Evolutionary conservation across 192 early-diverging fungal species (phyloP).

Genomic region (Gryganskiella cystojenkinii): DNA sequence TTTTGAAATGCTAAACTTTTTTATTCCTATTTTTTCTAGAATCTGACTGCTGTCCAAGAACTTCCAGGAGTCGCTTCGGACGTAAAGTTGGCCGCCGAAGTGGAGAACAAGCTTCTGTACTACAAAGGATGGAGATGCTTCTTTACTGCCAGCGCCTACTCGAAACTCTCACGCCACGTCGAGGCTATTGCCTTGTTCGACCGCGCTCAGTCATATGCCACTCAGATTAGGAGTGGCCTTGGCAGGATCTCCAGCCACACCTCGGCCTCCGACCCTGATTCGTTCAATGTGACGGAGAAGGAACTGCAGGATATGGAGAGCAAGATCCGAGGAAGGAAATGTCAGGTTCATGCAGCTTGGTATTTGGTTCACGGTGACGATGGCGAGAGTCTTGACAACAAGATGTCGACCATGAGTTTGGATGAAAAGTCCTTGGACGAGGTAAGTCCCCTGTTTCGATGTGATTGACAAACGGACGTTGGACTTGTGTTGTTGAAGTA

Average conservation of each 20-base stretch:
- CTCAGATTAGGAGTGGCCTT: slow-evolving; percentile 43
- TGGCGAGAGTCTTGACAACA: slow-evolving; percentile 32
- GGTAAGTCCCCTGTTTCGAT: slow-evolving; percentile 34
- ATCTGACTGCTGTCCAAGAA: slow-evolving; percentile 64
- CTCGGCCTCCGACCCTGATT: slow-evolving; percentile 43
- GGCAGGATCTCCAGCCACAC: not conserved
- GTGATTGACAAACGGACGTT: not conserved
- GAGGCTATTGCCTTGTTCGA: slow-evolving; percentile 72
- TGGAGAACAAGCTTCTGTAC: slow-evolving; percentile 59
- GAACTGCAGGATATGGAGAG: slow-evolving; percentile 56
- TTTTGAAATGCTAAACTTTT: too few relatives aligned
- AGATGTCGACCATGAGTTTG: slow-evolving; percentile 54
- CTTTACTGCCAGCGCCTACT: slow-evolving; percentile 65
- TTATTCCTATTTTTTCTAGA: slow-evolving; percentile 38
- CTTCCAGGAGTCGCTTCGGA: slow-evolving; percentile 62
- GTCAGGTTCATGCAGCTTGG: slow-evolving; percentile 66
- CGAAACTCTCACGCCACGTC: slow-evolving; percentile 47
- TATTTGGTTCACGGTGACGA: slow-evolving; percentile 56
- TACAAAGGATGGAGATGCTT: slow-evolving; percentile 70
- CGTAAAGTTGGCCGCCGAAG: slow-evolving; percentile 53
- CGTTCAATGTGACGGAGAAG: slow-evolving; percentile 52
- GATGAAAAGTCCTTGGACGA: slow-evolving; percentile 54
- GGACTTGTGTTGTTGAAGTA: slow-evolving; percentile 2
- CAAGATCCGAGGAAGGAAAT: slow-evolving; percentile 60
- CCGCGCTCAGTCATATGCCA: slow-evolving; percentile 63